Base-by-base conservation (phyloP, 2,329 filamentous ascomycete species). In the Fusarium sp. region DNA sequence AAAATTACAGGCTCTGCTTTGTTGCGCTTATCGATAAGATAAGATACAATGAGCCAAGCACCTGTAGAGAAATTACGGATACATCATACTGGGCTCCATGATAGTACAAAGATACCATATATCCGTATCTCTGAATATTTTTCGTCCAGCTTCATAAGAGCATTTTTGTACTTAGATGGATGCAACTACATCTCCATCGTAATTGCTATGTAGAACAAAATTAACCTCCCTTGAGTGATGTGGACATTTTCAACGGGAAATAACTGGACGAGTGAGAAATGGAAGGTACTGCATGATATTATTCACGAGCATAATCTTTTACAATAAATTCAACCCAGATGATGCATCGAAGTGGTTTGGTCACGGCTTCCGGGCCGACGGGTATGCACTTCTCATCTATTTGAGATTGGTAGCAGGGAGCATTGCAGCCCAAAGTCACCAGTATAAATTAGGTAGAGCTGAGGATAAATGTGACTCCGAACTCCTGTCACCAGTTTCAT, bases 21-120 rank as follows among this genome's bases (percentile, higher is more conserved):
- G 24, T 57, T 29, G 45, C 25, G 41, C 59, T 70, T 76, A 75
- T 74, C 72, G 74, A 77, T 77, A 76, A 76, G 71, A 67, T 57
- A 52, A 59, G 48, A 48, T 53, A 12, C 2, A 7, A 4, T 37
- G 34, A 37, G 8, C 9, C 32, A 3, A n/a, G 18, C 32, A 37
- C 32, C 32, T 37, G 14, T 27, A 27, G 4, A 27, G 25, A 27
- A 27, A 27, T 10, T 4, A 27, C 8, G 9, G 25, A 27, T 27
- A 27, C 25, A 27, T 27, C 25, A 20, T 20, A 20, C 25, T 3
- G 25, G 25, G 25, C 25, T 27, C 4, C 8, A 27, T 27, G 25
- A 27, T 27, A 27, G 25, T 10, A 27, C 25, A 27, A 27, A 10
- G 25, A 27, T 27, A 27, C 10, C 25, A 10, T 10, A 10, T 10